These are phyloP conservation scores for Komagataella populi DNA, from an alignment of 805 yeast species.

Conservation along the genomic window DNA sequence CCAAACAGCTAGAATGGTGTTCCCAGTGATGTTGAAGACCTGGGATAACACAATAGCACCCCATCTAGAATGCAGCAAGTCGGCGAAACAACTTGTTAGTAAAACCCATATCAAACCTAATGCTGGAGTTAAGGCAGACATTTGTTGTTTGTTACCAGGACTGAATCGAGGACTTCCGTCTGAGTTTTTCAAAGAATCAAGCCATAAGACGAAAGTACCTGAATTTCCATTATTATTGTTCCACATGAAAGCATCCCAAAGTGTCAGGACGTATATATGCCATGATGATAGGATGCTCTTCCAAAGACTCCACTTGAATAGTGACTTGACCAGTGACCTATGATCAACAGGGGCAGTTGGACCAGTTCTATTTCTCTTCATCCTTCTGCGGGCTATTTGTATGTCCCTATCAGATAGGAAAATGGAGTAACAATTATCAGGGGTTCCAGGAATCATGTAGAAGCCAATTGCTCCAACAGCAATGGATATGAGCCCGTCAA, in stretches of 20 bases:
- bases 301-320: constrained; percentile 36
- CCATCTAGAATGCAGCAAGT: constrained; percentile 38
- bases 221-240: constrained; percentile 44
- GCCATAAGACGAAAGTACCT: constrained; percentile 52
- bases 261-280: constrained; percentile 43
- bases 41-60: constrained; percentile 22
- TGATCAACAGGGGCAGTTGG: not conserved
- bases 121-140: constrained; percentile 44
- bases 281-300: constrained; percentile 35
- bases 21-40: constrained; percentile 18
- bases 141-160: constrained; percentile 30
- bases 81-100: constrained; percentile 34
- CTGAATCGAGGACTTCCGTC: constrained; percentile 17
- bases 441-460: constrained; percentile 49
- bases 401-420: constrained; percentile 41
- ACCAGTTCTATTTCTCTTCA: constrained; percentile 16
- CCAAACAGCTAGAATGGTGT: constrained; percentile 13
- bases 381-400: constrained; percentile 28
- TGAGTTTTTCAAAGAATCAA: constrained; percentile 25
- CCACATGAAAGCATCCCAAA: constrained; percentile 48
- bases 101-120: constrained; percentile 39
- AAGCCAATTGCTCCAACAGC: constrained; percentile 10
- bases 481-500: constrained; percentile 18
- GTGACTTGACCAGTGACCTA: constrained; percentile 7
- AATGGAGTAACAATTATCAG: constrained; percentile 35